phyloP scores from a whole-genome alignment of 805 yeast genomes.

The Candida xyloterini region DNA sequence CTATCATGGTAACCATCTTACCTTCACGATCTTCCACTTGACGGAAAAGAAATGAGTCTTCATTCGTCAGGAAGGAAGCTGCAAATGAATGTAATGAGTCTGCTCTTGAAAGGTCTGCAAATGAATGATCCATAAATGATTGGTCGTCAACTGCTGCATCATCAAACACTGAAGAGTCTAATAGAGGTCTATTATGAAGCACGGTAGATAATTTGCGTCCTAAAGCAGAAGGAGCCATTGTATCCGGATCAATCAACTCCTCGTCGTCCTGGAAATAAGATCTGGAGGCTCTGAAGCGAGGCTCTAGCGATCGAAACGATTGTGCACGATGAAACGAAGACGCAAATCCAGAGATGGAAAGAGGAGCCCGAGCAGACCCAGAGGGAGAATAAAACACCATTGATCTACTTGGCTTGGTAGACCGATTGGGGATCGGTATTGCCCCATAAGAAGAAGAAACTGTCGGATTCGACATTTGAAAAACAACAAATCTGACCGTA shows the following conservation, averaged over 20 bases:
- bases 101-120: conserved; percentile 25
- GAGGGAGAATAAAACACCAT: conserved; percentile 44
- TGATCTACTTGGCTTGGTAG: conserved; percentile 18
- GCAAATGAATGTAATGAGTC: conserved; percentile 30
- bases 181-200: conserved; percentile 22
- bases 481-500: conserved; percentile 1
- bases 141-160: conserved; percentile 43
- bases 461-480: neutral
- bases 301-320: conserved; percentile 54
- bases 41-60: conserved; percentile 33
- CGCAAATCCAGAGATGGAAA: conserved; percentile 75
- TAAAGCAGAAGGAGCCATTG: conserved; percentile 59
- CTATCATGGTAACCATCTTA: conserved; percentile 62
- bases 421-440: conserved; percentile 27
- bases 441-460: conserved; percentile 13
- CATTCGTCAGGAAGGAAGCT: conserved; percentile 20
- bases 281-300: conserved; percentile 55
- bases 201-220: conserved; percentile 67
- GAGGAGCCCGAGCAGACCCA: conserved; percentile 55
- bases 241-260: conserved; percentile 64
- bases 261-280: conserved; percentile 64
- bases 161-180: conserved; percentile 28
- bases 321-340: conserved; percentile 78
- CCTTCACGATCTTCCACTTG: conserved; percentile 72
- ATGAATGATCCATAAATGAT: conserved; percentile 36